Evolutionary conservation across 2,329 filamentous ascomycete genomes (phyloP), one percentile per base, ranked within the genome.

Genomic region (Claviceps paspali): DNA sequence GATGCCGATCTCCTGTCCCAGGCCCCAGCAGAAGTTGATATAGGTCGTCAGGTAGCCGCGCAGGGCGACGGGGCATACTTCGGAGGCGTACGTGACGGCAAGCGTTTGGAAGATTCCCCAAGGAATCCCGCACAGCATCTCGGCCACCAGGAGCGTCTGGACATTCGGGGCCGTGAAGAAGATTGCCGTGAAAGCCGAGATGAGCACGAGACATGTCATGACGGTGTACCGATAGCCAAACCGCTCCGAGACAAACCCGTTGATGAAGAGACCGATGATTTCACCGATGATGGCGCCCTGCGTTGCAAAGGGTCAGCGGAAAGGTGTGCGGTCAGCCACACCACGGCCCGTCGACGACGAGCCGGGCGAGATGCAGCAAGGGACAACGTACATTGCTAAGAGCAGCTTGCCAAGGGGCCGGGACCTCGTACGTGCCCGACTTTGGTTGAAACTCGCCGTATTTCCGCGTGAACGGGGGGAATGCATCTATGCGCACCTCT

Each of bases 21-120:
- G 61, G 24, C 76, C 79, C 78, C 79, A 84, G 65, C 79, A 83
- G 49, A 80, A 77, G 60, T 82, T 82, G 57, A 82, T 74, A 44
- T 82, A 84, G 6, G 79, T 82, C 1, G 79, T 83, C 44, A 81
- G 58, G 50, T 79, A 80, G 38, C 78, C 78, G 42, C 80, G 73
- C 36, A 85, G 67, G 32, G 77, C 73, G 6, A 84, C 70, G 3
- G 80, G 80, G 50, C 78, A 82, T 41, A 84, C 79, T 50, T 83
- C 79, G 38, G 74, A 75, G 22, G 77, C 78, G 48, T 82, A 82
- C 1, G 77, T 76, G 42, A 75, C 68, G 43, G 68, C 71, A 27
- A 75, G 56, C 22, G 64, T 63, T 51, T 73, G 68, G 54, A 76
- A 71, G 39, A 72, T 66, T n/a, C 68, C 68, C 66, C 70, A 75